Evolutionary conservation across 2,329 filamentous ascomycete genomes (phyloP).

Genomic region (Penicillium sp.): DNA sequence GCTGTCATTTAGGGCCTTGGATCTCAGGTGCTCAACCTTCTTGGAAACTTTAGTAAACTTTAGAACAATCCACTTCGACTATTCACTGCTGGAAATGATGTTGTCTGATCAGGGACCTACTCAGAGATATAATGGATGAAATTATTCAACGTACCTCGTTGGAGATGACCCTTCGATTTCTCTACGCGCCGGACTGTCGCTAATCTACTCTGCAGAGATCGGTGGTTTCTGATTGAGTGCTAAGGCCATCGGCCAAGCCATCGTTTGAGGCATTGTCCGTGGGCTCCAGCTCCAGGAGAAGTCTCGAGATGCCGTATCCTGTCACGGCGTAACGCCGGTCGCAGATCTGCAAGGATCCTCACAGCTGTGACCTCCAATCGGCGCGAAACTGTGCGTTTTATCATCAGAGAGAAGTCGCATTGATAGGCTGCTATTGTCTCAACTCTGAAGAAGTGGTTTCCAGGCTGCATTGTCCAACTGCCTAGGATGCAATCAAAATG

Average conservation of each 20-base stretch:
- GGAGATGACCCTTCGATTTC: not conserved
- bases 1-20: not conserved
- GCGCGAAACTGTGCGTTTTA: conserved; percentile 1
- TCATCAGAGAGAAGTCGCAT: too few relatives aligned
- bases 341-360: conserved; percentile 12
- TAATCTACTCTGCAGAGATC: conserved; percentile 2
- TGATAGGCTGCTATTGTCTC: too few relatives aligned
- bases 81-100: not conserved
- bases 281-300: conserved; percentile 2
- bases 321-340: conserved; percentile 15
- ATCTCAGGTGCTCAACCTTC: not conserved
- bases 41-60: too few relatives aligned
- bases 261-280: conserved; percentile 8
- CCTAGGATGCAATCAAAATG: not conserved
- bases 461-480: not conserved
- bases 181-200: not conserved
- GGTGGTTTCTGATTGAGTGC: conserved; percentile 13
- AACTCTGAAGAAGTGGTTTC: conserved; percentile 2
- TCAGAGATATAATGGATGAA: not conserved
- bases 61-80: not conserved
- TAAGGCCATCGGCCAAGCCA: conserved; percentile 7
- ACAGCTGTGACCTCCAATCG: conserved; percentile 4
- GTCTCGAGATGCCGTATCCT: not conserved
- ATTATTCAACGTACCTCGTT: not conserved
- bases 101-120: not conserved